Percentiles rank a stretch among this genome's conserved stretches.
These are phyloP conservation scores for Graphiopsis chlorocephala DNA, from an alignment of 2,329 filamentous ascomycete genomes.

Conservation along the genomic window DNA sequence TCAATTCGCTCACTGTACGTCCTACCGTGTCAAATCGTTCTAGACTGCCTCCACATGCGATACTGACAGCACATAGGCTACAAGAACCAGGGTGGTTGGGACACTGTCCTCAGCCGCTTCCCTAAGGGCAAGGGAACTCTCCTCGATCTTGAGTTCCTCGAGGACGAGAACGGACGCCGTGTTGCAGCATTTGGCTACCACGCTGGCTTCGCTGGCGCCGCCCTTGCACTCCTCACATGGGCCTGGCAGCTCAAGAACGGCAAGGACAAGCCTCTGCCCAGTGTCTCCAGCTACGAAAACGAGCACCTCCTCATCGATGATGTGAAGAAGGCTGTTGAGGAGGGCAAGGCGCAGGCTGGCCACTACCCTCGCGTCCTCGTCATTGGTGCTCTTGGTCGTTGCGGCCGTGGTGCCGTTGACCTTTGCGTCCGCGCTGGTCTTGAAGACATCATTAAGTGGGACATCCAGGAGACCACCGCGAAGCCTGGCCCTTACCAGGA, in stretches of 20 bases:
- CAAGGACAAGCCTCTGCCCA: constrained; percentile 62
- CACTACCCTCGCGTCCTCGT: constrained; percentile 72
- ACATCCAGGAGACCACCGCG: constrained; percentile 74
- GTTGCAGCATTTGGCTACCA: constrained; percentile 69
- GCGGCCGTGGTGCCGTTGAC: constrained; percentile 80
- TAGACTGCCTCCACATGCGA: background rate
- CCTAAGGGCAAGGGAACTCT: constrained; percentile 72
- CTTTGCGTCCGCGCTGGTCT: constrained; percentile 73
- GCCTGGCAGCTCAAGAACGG: constrained; percentile 75
- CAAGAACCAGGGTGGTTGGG: constrained; percentile 68
- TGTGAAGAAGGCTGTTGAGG: constrained; percentile 68
- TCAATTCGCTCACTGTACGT: constrained; percentile 38
- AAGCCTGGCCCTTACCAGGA: constrained; percentile 45
- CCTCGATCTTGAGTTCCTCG: constrained; percentile 83
- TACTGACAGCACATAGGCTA: constrained; percentile 29
- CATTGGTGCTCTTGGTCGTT: constrained; percentile 75
- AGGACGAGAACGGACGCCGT: constrained; percentile 65
- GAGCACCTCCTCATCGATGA: constrained; percentile 70
- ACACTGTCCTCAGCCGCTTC: constrained; percentile 75
- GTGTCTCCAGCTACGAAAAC: constrained; percentile 68
- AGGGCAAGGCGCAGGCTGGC: constrained; percentile 65
- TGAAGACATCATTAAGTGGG: constrained; percentile 69
- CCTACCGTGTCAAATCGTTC: too few relatives aligned
- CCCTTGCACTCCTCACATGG: constrained; percentile 72
- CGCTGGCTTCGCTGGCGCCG: constrained; percentile 68